phyloP scores from a whole-genome alignment of 176 grass and related monocot genomes.

The Oryza punctata region DNA sequence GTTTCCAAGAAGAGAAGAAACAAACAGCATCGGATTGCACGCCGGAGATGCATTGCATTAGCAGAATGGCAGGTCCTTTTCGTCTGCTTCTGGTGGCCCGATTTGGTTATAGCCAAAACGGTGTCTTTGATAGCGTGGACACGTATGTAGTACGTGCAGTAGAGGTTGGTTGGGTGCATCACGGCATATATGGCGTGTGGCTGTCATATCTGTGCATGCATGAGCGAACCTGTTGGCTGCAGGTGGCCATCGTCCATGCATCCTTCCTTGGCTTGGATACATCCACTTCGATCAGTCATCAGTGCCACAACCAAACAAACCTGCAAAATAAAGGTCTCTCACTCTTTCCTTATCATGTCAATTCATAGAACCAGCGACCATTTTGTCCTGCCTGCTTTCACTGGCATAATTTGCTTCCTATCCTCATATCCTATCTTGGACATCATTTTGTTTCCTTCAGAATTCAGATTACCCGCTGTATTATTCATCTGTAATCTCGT shows the following conservation, averaged over 20 bases:
- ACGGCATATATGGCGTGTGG: neutral
- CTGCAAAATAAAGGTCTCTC: neutral
- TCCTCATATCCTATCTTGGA: neutral
- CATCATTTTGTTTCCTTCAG: neutral
- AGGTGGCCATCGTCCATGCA: neutral
- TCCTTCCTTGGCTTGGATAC: neutral
- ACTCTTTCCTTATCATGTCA: conserved; percentile 33
- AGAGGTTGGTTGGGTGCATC: neutral
- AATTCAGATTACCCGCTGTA: neutral
- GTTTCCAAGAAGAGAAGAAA: conserved; percentile 8
- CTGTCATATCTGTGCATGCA: neutral
- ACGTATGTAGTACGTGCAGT: neutral
- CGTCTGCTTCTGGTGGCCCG: neutral
- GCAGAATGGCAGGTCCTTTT: neutral
- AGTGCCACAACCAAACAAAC: neutral
- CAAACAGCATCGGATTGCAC: neutral
- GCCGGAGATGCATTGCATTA: neutral
- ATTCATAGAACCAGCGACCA: neutral
- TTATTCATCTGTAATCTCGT: neutral
- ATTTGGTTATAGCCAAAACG: neutral
- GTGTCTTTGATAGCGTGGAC: neutral
- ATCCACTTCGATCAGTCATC: neutral
- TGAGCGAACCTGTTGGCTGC: neutral
- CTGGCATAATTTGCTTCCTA: neutral
- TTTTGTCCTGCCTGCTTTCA: conserved; percentile 6